Evolutionary conservation across 139 green algal species (phyloP).

Genomic region (Tetradesmus obliquus): DNA sequence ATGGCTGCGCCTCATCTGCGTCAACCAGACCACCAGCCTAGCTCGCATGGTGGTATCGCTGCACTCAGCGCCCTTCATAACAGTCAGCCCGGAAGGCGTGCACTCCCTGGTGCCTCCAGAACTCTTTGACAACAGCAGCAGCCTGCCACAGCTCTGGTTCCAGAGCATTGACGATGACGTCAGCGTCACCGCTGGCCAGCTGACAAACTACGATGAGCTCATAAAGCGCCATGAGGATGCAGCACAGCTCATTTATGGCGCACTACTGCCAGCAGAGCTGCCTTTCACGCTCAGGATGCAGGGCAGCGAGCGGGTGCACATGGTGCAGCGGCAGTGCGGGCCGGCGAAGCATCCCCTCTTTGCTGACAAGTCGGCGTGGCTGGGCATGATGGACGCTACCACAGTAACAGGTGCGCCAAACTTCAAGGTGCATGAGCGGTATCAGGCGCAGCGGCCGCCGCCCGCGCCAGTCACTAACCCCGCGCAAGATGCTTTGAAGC

Average conservation of each 20-base stretch:
- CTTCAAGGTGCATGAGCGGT: background rate
- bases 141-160: constrained; percentile 7
- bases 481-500: background rate
- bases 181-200: background rate
- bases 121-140: background rate
- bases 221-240: constrained; percentile 15
- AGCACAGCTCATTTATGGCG: background rate
- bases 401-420: background rate
- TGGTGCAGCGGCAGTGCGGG: background rate
- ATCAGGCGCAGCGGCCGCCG: background rate
- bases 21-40: background rate
- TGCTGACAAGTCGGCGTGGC: constrained; percentile 14
- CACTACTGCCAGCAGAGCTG: background rate
- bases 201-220: constrained; percentile 16
- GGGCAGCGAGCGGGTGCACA: constrained; percentile 28
- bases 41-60: background rate
- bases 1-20: constrained; percentile 5
- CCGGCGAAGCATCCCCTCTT: constrained; percentile 17
- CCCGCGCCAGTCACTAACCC: background rate
- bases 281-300: constrained; percentile 19
- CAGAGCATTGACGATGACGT: background rate
- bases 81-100: background rate
- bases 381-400: background rate
- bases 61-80: constrained; percentile 19
- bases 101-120: constrained; percentile 6